These are phyloP conservation scores for Candida sojae DNA, from an alignment of 1,139 yeast genomes.

Conservation along the genomic window DNA sequence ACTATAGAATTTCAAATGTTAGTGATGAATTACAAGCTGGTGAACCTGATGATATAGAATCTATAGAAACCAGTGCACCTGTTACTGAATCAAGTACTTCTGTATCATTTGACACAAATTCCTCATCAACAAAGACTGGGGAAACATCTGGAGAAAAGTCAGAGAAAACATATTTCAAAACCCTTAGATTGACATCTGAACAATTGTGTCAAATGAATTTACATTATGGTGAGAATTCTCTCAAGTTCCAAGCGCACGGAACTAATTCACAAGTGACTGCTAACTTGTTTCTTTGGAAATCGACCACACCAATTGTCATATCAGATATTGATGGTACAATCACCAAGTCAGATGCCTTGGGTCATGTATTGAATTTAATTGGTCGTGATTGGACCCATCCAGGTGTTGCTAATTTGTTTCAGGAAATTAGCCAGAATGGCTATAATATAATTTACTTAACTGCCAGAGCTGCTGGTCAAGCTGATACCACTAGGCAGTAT, in stretches of 20 bases:
- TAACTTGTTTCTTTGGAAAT: conserved; percentile 81
- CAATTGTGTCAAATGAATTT: conserved; percentile 76
- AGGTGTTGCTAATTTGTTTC: conserved; percentile 90
- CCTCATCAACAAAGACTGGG: conserved; percentile 8
- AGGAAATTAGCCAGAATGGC: conserved; percentile 83
- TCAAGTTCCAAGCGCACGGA: conserved; percentile 76
- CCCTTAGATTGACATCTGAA: conserved; percentile 87
- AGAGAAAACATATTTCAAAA: conserved; percentile 65
- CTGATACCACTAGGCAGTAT: conserved; percentile 89
- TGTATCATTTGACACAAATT: not conserved
- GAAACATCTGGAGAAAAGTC: conserved; percentile 18
- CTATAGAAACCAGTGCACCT: conserved; percentile 1
- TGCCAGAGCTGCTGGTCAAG: conserved; percentile 94
- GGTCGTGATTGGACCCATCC: conserved; percentile 99
- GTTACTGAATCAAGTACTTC: not conserved
- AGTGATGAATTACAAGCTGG: conserved; percentile 14
- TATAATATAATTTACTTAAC: conserved; percentile 92
- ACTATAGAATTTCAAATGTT: conserved; percentile 53
- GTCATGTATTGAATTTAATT: conserved; percentile 89
- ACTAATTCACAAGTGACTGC: conserved; percentile 79
- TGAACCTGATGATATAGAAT: conserved; percentile 9
- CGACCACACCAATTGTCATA: conserved; percentile 85
- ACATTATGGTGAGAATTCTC: conserved; percentile 75
- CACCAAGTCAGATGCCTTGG: conserved; percentile 95
- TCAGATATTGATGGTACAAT: conserved; percentile 99